Conservation (phyloP, 257 asterid genomes). For the Primulina eburnea region DNA sequence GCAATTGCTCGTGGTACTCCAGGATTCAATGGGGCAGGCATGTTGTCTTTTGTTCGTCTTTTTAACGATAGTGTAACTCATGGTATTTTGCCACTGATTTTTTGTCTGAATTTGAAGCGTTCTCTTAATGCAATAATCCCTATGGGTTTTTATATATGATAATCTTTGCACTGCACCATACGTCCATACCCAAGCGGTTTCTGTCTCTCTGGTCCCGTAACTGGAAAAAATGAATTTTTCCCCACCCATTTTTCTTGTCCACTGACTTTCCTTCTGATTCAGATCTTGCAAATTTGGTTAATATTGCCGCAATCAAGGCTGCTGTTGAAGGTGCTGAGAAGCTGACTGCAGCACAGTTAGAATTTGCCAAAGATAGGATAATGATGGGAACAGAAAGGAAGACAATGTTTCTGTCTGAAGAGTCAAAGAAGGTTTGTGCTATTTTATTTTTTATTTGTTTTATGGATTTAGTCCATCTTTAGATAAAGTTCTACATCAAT, state of each 20-base stretch:
- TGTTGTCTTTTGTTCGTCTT: constrained; percentile 21
- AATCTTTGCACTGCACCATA: neutral
- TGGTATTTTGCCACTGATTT: neutral
- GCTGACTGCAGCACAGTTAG: constrained; percentile 69
- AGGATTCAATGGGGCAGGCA: constrained; percentile 98
- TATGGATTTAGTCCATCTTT: neutral
- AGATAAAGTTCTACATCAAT: neutral
- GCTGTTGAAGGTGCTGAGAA: constrained; percentile 98
- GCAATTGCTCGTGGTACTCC: constrained; percentile 98
- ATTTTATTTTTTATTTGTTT: constrained; percentile 9
- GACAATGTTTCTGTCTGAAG: constrained; percentile 91
- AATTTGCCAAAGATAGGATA: constrained; percentile 97
- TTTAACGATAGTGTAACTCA: neutral
- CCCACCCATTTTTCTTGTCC: neutral
- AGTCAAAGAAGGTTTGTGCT: constrained; percentile 71
- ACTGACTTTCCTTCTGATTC: neutral
- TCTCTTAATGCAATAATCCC: neutral
- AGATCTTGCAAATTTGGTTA: constrained; percentile 77
- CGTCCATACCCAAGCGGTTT: neutral
- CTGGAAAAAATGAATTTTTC: neutral
- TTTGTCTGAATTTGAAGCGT: neutral
- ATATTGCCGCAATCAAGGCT: constrained; percentile 95
- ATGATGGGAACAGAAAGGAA: constrained; percentile 98
- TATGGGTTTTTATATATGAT: neutral
- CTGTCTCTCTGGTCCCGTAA: neutral